These are phyloP conservation scores for Penicillium sclerotiorum DNA, from an alignment of 2,329 filamentous ascomycete genomes.

Conservation along the genomic window DNA sequence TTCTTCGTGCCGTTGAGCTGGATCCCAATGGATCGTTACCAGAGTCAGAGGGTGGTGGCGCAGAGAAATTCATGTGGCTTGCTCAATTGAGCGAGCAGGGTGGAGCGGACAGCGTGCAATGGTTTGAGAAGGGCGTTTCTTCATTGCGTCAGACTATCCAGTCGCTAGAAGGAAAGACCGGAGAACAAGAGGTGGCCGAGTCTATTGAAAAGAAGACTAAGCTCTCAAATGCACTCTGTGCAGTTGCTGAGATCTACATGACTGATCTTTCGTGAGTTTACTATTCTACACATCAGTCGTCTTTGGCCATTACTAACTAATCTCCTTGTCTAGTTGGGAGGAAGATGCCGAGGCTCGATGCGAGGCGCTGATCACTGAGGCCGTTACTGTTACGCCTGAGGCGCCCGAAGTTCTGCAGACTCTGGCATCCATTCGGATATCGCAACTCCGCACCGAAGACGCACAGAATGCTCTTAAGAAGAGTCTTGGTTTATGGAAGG, in stretches of 20 bases:
- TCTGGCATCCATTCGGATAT: conserved; percentile 89
- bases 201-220: conserved; percentile 75
- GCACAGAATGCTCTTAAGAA: conserved; percentile 75
- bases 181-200: conserved; percentile 40
- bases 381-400: conserved; percentile 78
- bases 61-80: conserved; percentile 93
- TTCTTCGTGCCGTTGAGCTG: conserved; percentile 71
- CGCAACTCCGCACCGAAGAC: conserved; percentile 77
- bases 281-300: too few relatives aligned
- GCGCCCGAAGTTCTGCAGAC: conserved; percentile 93
- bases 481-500: conserved; percentile 82
- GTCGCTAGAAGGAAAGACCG: conserved; percentile 56
- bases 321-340: conserved; percentile 61
- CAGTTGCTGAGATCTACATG: conserved; percentile 97
- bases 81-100: conserved; percentile 78
- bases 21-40: conserved; percentile 74
- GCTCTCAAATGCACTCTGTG: conserved; percentile 88
- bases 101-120: conserved; percentile 61
- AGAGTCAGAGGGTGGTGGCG: conserved; percentile 74
- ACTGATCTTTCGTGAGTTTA: conserved; percentile 81
- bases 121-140: conserved; percentile 67
- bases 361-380: conserved; percentile 87
- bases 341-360: conserved; percentile 86
- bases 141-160: conserved; percentile 74
- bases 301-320: not conserved